Evolutionary conservation across 495 filamentous ascomycete genomes (phyloP).

Genomic region (Penicillium macrosclerotiorum): DNA sequence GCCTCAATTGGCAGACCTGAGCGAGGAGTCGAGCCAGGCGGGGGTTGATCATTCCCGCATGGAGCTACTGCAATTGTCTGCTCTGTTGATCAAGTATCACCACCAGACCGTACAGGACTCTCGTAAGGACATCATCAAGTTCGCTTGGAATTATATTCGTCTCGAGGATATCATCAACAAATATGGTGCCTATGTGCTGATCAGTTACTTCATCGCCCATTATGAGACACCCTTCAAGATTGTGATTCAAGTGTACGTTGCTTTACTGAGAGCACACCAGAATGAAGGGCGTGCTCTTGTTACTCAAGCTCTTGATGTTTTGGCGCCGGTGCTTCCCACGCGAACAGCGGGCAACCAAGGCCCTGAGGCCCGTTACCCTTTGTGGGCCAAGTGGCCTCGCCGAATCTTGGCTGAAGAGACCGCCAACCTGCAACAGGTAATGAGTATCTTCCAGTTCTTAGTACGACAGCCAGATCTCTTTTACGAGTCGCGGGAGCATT

Average conservation of each 20-base stretch:
- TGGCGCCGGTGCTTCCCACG: conserved; percentile 90
- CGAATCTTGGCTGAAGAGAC: conserved; percentile 92
- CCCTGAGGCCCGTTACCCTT: conserved; percentile 58
- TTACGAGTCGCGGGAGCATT: conserved; percentile 90
- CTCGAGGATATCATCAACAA: conserved; percentile 99
- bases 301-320: conserved; percentile 88
- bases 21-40: conserved; percentile 79
- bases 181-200: conserved; percentile 94
- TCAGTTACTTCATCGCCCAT: conserved; percentile 95
- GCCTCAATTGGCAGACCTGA: conserved; percentile 75
- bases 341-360: conserved; percentile 40
- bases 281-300: conserved; percentile 91
- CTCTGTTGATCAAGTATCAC: conserved; percentile 92
- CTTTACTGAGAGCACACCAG: conserved; percentile 86
- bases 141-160: conserved; percentile 96
- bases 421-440: conserved; percentile 95
- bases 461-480: conserved; percentile 91
- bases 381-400: conserved; percentile 89
- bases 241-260: conserved; percentile 88
- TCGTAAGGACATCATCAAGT: conserved; percentile 98
- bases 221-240: conserved; percentile 98
- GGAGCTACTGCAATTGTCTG: conserved; percentile 92
- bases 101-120: conserved; percentile 78
- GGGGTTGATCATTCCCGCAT: conserved; percentile 94
- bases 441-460: conserved; percentile 94